phyloP scores from a whole-genome alignment of 192 early-diverging fungal species.

The Backusella liffmaniae region DNA sequence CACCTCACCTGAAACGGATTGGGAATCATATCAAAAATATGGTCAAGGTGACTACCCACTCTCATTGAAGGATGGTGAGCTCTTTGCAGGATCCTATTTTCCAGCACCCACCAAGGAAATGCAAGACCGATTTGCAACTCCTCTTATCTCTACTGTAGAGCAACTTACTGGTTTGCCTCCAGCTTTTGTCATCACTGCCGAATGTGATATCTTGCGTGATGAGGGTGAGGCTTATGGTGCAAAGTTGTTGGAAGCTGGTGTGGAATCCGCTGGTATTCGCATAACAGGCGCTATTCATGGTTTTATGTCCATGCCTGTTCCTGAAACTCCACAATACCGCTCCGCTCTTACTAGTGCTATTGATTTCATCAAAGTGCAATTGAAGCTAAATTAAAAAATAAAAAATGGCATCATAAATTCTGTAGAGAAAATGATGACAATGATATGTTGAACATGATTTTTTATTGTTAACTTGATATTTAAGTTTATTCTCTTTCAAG shows the following conservation, averaged over 20 bases:
- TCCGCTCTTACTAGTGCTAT: neutral
- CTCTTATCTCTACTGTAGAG: neutral
- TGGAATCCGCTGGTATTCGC: conserved; percentile 26
- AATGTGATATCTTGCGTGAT: conserved; percentile 27
- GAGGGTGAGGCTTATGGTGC: conserved; percentile 24
- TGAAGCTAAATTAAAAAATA: neutral
- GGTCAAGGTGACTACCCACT: conserved; percentile 14
- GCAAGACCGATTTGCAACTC: neutral
- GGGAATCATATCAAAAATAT: conserved; percentile 12
- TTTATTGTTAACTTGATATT: neutral
- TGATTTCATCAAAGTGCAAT: neutral
- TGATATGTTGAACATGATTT: neutral
- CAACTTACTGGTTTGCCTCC: conserved; percentile 15
- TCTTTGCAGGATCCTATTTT: neutral
- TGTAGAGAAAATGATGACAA: neutral
- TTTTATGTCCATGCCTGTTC: conserved; percentile 5
- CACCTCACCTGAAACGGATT: neutral
- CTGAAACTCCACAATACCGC: conserved; percentile 10
- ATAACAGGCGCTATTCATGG: conserved; percentile 17
- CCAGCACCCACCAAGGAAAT: neutral
- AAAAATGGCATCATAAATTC: neutral
- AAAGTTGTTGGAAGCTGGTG: conserved; percentile 20
- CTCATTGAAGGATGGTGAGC: neutral
- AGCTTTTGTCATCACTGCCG: conserved; percentile 24
- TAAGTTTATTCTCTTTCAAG: neutral